Base-by-base conservation (phyloP, 805 yeast species). In the Nakazawaea ernobii region DNA sequence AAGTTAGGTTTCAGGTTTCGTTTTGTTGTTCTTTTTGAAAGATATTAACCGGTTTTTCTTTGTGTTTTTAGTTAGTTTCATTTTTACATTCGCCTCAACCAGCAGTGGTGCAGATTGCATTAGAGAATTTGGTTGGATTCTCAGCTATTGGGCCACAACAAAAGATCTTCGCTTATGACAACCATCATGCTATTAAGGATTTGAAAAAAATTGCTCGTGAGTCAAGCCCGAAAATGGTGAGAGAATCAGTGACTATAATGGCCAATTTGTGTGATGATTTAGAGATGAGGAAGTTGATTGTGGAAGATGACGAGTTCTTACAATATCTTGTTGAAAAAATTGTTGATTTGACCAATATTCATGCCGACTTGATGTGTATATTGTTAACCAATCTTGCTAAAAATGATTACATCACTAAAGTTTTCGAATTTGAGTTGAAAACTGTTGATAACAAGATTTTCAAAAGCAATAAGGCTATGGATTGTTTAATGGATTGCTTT, bases 331-430 rank as follows among this genome's bases (percentile, higher is more conserved):
- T 76, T 13, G 65, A 69, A 45, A 69, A 74, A 46, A 74, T 84
- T 35, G 64, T 79, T 52, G 79, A 75, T 49, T 63, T 80, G 33
- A 69, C 71, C 6, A 85, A 88, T 59, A 60, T 75, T 27, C 80
- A 82, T 61, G 86, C 95, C 5, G 97, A 90, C 56, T 74, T 89
- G 52, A 83, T 81, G 75, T 80, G 91, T 59, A 91, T 94, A 52
- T 69, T 94, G 49, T 73, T 94, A 55, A 81, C 96, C 27, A 94
- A 94, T 61, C 61, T 94, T 57, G 92, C 96, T 17, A 89, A 91
- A 58, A 80, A 80, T 54, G 89, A 86, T 56, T 66, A 69, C 15
- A 79, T 88, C 40, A 71, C 77, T 40, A 68, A 67, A 46, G 58
- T 86, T 0, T 73, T 87, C 41, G 67, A 70, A 14, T 53, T 67